Base-by-base conservation (phyloP, 768 basidiomycete genomes). In the Rhizopogon salebrosus region DNA sequence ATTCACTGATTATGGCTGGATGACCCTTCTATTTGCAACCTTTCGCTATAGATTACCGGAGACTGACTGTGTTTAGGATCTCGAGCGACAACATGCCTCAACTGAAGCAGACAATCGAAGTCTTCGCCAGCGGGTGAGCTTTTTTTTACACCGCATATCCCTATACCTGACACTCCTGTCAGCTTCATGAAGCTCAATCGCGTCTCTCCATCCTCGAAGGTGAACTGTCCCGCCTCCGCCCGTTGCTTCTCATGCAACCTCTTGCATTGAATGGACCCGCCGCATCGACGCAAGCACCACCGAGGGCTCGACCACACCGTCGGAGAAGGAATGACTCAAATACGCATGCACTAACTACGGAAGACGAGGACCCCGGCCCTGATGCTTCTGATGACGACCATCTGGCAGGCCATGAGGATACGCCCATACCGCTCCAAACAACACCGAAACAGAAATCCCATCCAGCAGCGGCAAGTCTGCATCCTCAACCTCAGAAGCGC, bases 211-310 rank as follows among this genome's bases (percentile, higher is more conserved):
- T 72, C 2, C 75, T 91, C 0, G 88, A 90, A 68, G 61, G 74
- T 10, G 88, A 91, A 62, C 72, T 90, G 7, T 65, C 71, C 2
- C 80, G 80, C 55, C 75, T 91, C 29, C 80, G 82, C 42, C 89
- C 89, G 0, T 66, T 89, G 34, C 74, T 91, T 41, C 70, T 88
- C 13, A 80, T 88, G 77, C 81, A 84, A 43, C 80, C 84, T 18
- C 72, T 68, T 20, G 58, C 71, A 37, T 56, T 68, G 37, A 55
- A 48, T 54, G 45, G 45, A 1, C 14, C 31, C 20, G 9, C 8
- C 45, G 40, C 60, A 23, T 54, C 59, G 1, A 36, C 60, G 18
- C 49, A 51, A 36, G 57, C 58, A 54, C 61, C 59, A 4, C 61
- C 59, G 3, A 70, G 60, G 1, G 56, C 61, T 2, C 67, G 61